A percentile compares a stretch with the other conserved stretches of the same genome.
phyloP scores from a whole-genome alignment of 371 early-diverging fungal genomes.

The Paraphysoderma sedebokerense region DNA sequence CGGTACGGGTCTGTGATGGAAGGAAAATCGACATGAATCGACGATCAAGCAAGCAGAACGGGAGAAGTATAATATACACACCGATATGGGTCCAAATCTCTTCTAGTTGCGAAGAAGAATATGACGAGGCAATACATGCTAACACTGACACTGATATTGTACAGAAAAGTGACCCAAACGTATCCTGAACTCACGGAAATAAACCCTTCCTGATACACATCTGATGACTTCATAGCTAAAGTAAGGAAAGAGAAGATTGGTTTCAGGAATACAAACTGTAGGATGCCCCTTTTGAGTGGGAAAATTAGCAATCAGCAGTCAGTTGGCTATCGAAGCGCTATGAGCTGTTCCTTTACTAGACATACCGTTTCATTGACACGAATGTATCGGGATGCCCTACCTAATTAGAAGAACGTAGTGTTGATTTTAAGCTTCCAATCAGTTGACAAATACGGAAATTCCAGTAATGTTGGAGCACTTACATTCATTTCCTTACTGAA shows the following conservation, averaged over 20 bases:
- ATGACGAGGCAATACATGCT: slow-evolving; percentile 75
- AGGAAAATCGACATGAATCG: neutral
- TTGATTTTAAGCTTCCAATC: neutral
- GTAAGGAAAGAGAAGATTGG: slow-evolving; percentile 62
- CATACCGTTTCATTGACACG: slow-evolving; percentile 43
- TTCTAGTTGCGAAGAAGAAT: slow-evolving; percentile 68
- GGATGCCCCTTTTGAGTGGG: slow-evolving; percentile 42
- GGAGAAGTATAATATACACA: slow-evolving; percentile 9
- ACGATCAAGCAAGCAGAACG: neutral
- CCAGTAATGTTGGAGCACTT: neutral
- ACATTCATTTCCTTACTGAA: slow-evolving; percentile 61
- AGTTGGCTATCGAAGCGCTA: neutral
- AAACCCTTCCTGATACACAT: slow-evolving; percentile 62
- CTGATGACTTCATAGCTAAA: slow-evolving; percentile 54
- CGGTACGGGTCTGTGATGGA: slow-evolving; percentile 52
- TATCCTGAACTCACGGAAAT: slow-evolving; percentile 53
- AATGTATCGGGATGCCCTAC: slow-evolving; percentile 79
- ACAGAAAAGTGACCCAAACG: slow-evolving; percentile 61
- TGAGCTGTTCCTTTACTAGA: too few species aligned
- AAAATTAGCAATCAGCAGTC: neutral
- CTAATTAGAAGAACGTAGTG: slow-evolving; percentile 9
- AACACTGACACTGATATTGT: slow-evolving; percentile 69
- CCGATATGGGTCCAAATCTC: slow-evolving; percentile 62
- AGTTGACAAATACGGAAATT: neutral
- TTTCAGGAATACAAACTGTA: slow-evolving; percentile 85